phyloP scores from a whole-genome alignment of 495 filamentous ascomycete species.

The Xylaria nigripes region DNA sequence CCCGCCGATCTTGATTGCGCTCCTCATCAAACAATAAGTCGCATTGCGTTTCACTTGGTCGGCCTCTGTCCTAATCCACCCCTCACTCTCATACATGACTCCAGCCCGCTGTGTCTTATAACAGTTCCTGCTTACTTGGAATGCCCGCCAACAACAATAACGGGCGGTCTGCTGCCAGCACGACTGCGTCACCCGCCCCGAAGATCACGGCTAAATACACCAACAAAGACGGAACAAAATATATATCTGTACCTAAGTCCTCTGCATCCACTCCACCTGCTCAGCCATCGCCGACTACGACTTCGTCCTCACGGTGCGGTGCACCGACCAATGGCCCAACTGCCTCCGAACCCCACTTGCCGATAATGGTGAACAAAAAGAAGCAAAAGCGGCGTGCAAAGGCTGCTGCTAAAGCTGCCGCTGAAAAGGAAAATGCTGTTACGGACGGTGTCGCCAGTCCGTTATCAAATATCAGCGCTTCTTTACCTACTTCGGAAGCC shows the following conservation, averaged over 20 bases:
- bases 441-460: slow-evolving; percentile 37
- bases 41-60: slow-evolving; percentile 6
- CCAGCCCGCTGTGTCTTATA: slow-evolving; percentile 20
- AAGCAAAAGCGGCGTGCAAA: slow-evolving; percentile 83
- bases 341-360: slow-evolving; percentile 18
- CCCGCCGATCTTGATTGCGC: slow-evolving; percentile 12
- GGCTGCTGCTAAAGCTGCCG: slow-evolving; percentile 63
- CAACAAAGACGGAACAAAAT: slow-evolving; percentile 62
- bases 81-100: slow-evolving; percentile 25
- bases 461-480: slow-evolving; percentile 26
- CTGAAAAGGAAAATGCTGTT: slow-evolving; percentile 27
- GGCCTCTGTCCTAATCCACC: slow-evolving; percentile 6
- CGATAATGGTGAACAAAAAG: slow-evolving; percentile 68
- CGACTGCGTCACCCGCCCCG: slow-evolving; percentile 29
- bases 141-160: slow-evolving; percentile 44
- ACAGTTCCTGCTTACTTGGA: slow-evolving; percentile 22
- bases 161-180: slow-evolving; percentile 35
- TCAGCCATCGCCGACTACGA: slow-evolving; percentile 39
- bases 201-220: slow-evolving; percentile 49
- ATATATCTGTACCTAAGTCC: slow-evolving; percentile 57
- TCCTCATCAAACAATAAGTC: slow-evolving; percentile 8
- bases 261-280: slow-evolving; percentile 42
- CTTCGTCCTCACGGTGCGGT: slow-evolving; percentile 26
- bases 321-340: slow-evolving; percentile 20
- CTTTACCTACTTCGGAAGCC: slow-evolving; percentile 13